Conservation (phyloP, 2,329 filamentous ascomycete genomes). For the Canariomyces notabilis region DNA sequence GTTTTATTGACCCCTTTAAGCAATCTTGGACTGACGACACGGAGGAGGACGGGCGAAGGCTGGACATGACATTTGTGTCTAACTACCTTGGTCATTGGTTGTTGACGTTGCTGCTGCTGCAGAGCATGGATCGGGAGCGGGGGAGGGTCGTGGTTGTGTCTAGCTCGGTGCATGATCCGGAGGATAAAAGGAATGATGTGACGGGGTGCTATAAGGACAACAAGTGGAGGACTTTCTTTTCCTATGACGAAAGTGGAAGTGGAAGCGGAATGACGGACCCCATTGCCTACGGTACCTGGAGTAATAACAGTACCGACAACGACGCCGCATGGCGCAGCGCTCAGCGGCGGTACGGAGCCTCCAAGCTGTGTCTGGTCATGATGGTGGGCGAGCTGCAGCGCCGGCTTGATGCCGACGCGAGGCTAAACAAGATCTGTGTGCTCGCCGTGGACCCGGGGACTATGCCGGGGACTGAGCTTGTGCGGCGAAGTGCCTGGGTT, state of each 20-base stretch:
- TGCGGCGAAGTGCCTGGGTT: constrained; percentile 18
- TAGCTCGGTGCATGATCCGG: constrained; percentile 19
- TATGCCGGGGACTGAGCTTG: constrained; percentile 15
- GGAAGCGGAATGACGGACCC: constrained; percentile 18
- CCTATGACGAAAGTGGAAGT: too few species aligned
- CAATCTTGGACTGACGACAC: constrained; percentile 19
- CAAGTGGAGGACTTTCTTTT: constrained; percentile 20
- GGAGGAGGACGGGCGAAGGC: too few species aligned
- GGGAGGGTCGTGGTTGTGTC: constrained; percentile 18
- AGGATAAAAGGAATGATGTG: constrained; percentile 3
- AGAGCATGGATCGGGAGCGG: constrained; percentile 22
- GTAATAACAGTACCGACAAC: constrained; percentile 18
- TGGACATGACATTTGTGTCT: constrained; percentile 20
- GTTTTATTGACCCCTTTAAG: constrained; percentile 13
- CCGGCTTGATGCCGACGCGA: constrained; percentile 15
- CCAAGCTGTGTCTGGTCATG: constrained; percentile 27
- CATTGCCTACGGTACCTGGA: constrained; percentile 26
- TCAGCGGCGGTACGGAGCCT: constrained; percentile 26
- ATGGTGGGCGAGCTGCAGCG: constrained; percentile 28
- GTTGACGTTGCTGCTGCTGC: constrained; percentile 22
- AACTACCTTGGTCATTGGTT: constrained; percentile 25
- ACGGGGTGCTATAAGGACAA: constrained; percentile 11
- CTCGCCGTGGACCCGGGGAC: constrained; percentile 24
- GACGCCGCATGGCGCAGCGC: constrained; percentile 24
- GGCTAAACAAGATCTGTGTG: constrained; percentile 20